Conservation (phyloP, 306 rosid species). For the Ochetophila trinervis region DNA sequence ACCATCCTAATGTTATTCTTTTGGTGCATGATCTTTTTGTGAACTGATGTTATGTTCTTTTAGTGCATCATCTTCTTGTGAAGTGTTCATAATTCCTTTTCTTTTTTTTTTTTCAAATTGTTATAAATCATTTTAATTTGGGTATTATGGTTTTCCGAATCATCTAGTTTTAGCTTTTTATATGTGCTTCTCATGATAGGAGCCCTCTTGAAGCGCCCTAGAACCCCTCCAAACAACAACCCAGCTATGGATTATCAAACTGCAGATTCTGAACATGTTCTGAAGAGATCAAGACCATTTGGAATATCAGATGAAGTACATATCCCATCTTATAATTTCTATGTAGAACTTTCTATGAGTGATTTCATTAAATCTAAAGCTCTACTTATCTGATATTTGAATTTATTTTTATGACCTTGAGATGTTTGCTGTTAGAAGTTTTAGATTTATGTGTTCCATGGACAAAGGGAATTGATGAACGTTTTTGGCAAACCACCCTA, state of each 20-base stretch:
- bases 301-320: slow-evolving; percentile 88
- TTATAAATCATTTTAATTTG: background rate
- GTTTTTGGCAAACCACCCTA: no score
- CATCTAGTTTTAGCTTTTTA: slow-evolving; percentile 14
- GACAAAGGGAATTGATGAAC: no score
- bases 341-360: slow-evolving; percentile 27
- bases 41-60: background rate
- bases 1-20: background rate
- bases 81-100: background rate
- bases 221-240: slow-evolving; percentile 94
- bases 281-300: slow-evolving; percentile 92
- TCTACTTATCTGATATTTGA: slow-evolving; percentile 12
- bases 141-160: slow-evolving; percentile 3
- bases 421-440: background rate
- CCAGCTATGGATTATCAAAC: slow-evolving; percentile 95
- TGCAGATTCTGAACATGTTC: slow-evolving; percentile 90
- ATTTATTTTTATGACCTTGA: background rate
- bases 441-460: no score
- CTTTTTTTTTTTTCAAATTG: slow-evolving; percentile 6
- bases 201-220: slow-evolving; percentile 91
- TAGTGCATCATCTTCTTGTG: background rate
- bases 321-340: slow-evolving; percentile 1
- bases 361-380: slow-evolving; percentile 11
- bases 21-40: background rate
- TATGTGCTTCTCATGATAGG: slow-evolving; percentile 37